Evolutionary conservation across 2,329 filamentous ascomycete species (phyloP).

Genomic region (Pseudocercospora musae): DNA sequence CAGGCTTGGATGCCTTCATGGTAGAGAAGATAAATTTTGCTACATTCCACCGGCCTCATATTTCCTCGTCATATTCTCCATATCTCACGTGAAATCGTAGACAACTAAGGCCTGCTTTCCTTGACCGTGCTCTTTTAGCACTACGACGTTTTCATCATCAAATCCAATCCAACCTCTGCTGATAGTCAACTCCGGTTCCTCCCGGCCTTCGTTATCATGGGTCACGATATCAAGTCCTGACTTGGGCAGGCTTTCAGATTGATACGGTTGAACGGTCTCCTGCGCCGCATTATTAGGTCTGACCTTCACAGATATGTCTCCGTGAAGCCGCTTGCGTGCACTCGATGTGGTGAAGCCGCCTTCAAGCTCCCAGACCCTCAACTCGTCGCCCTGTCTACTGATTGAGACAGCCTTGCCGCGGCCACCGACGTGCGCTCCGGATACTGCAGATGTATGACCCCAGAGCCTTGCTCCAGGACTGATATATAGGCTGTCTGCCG

Average conservation of each 20-base stretch:
- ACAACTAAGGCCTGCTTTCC: slow-evolving; percentile 73
- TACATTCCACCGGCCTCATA: background rate
- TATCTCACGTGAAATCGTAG: slow-evolving; percentile 74
- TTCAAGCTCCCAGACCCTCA: slow-evolving; percentile 85
- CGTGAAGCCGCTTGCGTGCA: slow-evolving; percentile 41
- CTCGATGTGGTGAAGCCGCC: slow-evolving; percentile 56
- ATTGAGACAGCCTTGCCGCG: slow-evolving; percentile 89
- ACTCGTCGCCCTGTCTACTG: slow-evolving; percentile 65
- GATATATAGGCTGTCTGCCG: slow-evolving; percentile 61
- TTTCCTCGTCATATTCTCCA: background rate
- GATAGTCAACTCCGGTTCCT: slow-evolving; percentile 36
- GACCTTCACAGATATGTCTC: slow-evolving; percentile 55
- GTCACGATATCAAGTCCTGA: slow-evolving; percentile 22
- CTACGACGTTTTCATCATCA: slow-evolving; percentile 87
- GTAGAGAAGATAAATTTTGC: background rate
- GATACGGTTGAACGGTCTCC: too few species aligned
- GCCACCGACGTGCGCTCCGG: slow-evolving; percentile 77
- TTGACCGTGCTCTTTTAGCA: slow-evolving; percentile 67
- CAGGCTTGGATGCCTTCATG: background rate
- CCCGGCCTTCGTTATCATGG: slow-evolving; percentile 6
- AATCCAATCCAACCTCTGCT: slow-evolving; percentile 73
- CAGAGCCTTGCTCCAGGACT: slow-evolving; percentile 73
- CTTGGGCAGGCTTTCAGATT: background rate
- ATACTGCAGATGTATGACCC: slow-evolving; percentile 89
- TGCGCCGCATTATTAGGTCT: slow-evolving; percentile 19